A percentile compares a stretch with the other conserved stretches of the same genome.
Evolutionary conservation across 2,329 filamentous ascomycete species (phyloP).

Genomic region (Aspergillus texensis): DNA sequence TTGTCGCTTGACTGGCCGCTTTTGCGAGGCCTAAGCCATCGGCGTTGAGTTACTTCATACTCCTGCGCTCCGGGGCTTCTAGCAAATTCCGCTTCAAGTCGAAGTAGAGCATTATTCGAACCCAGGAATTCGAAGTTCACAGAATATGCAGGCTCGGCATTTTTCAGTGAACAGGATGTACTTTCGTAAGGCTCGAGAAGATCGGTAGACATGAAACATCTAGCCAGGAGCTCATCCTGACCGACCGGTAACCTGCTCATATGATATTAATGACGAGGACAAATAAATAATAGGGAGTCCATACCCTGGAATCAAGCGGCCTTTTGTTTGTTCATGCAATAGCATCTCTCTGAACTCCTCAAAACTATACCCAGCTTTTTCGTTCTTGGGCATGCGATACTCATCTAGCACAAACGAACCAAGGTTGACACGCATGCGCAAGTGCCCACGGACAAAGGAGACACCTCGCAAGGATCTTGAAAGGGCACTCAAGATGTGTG

Average conservation of each 20-base stretch:
- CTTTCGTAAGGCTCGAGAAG: conserved; percentile 32
- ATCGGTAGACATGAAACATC: conserved; percentile 31
- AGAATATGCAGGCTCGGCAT: conserved; percentile 37
- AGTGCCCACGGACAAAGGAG: conserved; percentile 35
- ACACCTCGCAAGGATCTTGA: conserved; percentile 35
- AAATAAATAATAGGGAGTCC: conserved; percentile 6
- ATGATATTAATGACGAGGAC: conserved; percentile 6
- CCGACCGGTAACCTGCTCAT: conserved; percentile 26
- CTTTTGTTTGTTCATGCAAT: conserved; percentile 37
- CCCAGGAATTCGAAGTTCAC: conserved; percentile 46
- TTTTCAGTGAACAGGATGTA: conserved; percentile 23
- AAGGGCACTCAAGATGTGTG: conserved; percentile 32
- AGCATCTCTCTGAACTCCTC: conserved; percentile 48
- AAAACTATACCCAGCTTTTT: conserved; percentile 31
- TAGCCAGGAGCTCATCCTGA: conserved; percentile 31
- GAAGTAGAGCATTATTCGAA: conserved; percentile 32
- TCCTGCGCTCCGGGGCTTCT: conserved; percentile 31
- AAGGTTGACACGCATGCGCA: conserved; percentile 47
- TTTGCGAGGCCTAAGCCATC: conserved; percentile 38
- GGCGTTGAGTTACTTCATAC: conserved; percentile 36
- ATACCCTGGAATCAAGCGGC: conserved; percentile 43
- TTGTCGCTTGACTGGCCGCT: conserved; percentile 24
- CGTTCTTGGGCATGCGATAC: conserved; percentile 34
- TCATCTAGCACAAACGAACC: conserved; percentile 44
- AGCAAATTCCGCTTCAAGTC: conserved; percentile 42